Conservation (phyloP, 148 eudicot species). For the Rhododendron vialii region DNA sequence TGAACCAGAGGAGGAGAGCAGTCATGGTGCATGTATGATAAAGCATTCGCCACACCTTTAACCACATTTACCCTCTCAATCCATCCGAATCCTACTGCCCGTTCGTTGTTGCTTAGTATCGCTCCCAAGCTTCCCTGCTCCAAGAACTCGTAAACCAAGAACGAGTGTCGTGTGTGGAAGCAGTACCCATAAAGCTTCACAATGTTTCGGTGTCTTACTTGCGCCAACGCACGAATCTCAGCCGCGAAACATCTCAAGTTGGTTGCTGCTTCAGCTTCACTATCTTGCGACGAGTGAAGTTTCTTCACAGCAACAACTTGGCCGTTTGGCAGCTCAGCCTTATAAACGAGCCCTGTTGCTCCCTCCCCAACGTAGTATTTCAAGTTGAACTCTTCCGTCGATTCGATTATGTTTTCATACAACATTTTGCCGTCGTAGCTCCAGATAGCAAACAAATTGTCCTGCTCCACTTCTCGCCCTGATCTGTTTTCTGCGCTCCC, state of each 20-base stretch:
- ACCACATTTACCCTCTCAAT: conserved; percentile 3
- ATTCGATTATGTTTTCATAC: neutral
- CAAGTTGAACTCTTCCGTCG: neutral
- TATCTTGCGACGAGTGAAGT: conserved; percentile 18
- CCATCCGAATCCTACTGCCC: conserved; percentile 5
- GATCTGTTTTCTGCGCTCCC: neutral
- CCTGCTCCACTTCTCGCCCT: neutral
- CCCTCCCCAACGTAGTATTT: neutral
- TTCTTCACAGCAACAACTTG: conserved; percentile 48
- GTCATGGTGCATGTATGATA: conserved; percentile 22
- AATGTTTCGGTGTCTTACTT: conserved; percentile 13
- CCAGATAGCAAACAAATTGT: neutral
- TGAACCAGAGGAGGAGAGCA: conserved; percentile 15
- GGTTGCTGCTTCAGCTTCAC: neutral
- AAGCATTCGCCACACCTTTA: conserved; percentile 2
- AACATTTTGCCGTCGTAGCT: neutral
- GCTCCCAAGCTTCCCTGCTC: conserved; percentile 9
- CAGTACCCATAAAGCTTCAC: conserved; percentile 18
- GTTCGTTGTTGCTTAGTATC: neutral
- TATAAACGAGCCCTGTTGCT: neutral
- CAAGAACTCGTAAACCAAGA: conserved; percentile 12
- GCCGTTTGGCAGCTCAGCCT: neutral
- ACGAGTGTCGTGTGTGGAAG: conserved; percentile 4
- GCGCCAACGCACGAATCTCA: conserved; percentile 6
- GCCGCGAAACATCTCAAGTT: neutral